Conservation (phyloP, 2,329 filamentous ascomycete genomes). For the Aspergillus fructus region DNA sequence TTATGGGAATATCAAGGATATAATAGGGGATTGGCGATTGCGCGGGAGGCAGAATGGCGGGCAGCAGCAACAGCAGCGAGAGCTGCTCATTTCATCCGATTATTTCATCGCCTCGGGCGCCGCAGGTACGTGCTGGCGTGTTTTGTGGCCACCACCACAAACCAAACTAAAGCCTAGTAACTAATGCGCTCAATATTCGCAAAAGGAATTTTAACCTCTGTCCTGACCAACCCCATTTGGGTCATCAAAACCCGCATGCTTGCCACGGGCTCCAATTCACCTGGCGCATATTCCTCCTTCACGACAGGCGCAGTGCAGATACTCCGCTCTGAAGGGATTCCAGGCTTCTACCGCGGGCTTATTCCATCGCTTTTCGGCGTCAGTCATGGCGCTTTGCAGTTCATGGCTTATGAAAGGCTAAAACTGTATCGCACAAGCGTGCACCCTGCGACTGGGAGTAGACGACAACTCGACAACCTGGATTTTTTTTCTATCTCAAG, state of each 20-base stretch:
- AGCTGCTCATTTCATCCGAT: conserved; percentile 60
- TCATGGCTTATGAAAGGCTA: conserved; percentile 84
- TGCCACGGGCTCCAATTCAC: conserved; percentile 70
- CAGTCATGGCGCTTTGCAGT: conserved; percentile 89
- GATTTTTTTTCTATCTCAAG: conserved; percentile 81
- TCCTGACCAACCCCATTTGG: conserved; percentile 94
- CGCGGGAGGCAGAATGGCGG: conserved; percentile 27
- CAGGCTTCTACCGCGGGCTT: conserved; percentile 85
- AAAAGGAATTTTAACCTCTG: conserved; percentile 68
- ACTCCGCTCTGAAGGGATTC: conserved; percentile 67
- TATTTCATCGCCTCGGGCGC: conserved; percentile 76
- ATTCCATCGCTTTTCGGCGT: conserved; percentile 82
- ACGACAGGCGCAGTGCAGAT: conserved; percentile 67
- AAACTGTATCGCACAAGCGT: conserved; percentile 60
- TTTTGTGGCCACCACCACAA: not conserved
- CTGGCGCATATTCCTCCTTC: conserved; percentile 80
- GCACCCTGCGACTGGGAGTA: not conserved
- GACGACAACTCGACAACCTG: conserved; percentile 59
- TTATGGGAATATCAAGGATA: conserved; percentile 60
- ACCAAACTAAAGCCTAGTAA: not conserved
- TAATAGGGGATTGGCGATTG: conserved; percentile 46
- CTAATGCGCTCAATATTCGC: not conserved
- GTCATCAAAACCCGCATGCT: conserved; percentile 98
- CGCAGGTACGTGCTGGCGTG: conserved; percentile 46
- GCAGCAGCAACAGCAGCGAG: not conserved